phyloP scores from a whole-genome alignment of 257 asterid species.

The Jaltomata sinuosa region DNA sequence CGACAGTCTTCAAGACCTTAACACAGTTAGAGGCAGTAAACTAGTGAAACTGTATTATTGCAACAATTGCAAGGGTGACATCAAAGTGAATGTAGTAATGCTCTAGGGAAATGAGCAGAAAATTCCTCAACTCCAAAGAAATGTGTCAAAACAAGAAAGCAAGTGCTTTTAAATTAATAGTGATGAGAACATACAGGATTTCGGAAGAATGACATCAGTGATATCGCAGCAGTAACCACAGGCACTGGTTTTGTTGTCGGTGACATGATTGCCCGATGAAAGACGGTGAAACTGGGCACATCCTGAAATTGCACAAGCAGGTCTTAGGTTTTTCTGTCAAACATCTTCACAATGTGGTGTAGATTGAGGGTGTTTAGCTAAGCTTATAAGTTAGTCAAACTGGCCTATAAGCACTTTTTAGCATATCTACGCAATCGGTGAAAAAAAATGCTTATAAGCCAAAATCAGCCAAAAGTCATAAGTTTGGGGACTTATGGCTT shows the following conservation, averaged over 20 bases:
- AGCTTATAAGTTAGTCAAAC: too few species aligned
- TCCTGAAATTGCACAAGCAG: constrained; percentile 43
- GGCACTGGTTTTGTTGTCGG: constrained; percentile 64
- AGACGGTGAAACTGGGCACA: constrained; percentile 26
- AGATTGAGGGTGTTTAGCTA: too few species aligned
- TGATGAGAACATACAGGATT: constrained; percentile 44
- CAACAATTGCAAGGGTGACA: neutral
- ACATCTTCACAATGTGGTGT: neutral
- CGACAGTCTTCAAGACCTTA: neutral
- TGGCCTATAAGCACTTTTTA: too few species aligned
- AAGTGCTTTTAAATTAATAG: neutral
- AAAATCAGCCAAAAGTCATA: too few species aligned
- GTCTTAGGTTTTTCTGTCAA: neutral
- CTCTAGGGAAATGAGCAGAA: neutral
- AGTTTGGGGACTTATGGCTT: too few species aligned
- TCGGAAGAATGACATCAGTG: constrained; percentile 63
- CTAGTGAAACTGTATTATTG: neutral
- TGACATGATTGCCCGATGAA: constrained; percentile 65
- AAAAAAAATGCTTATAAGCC: too few species aligned
- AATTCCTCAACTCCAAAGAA: neutral
- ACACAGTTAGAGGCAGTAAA: neutral
- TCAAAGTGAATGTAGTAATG: neutral
- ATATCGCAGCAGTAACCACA: constrained; percentile 58
- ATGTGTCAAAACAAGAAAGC: neutral
- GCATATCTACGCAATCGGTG: too few species aligned